Evolutionary conservation across 2,329 filamentous ascomycete genomes (phyloP).

Genomic region (Aspergillus uvarum): DNA sequence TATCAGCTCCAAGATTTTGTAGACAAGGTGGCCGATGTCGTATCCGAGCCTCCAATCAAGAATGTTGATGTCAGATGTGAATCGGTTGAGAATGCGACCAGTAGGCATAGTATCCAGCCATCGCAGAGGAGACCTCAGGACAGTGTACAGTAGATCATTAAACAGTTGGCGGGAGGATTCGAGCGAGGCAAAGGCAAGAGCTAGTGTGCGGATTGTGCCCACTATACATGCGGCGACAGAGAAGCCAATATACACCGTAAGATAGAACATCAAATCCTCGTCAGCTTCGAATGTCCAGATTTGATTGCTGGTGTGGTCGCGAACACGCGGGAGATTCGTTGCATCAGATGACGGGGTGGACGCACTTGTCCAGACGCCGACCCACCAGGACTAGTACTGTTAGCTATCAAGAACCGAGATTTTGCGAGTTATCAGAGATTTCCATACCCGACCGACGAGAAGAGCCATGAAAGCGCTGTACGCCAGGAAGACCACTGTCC

Average conservation of each 20-base stretch:
- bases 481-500: constrained; percentile 54
- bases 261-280: constrained; percentile 50
- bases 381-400: constrained; percentile 45
- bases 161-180: constrained; percentile 68
- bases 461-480: constrained; percentile 59
- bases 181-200: constrained; percentile 62
- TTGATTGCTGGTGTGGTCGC: background rate
- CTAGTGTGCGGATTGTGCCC: constrained; percentile 46
- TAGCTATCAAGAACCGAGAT: constrained; percentile 2
- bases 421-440: background rate
- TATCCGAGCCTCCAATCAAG: constrained; percentile 67
- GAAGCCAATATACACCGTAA: constrained; percentile 60
- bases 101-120: constrained; percentile 78
- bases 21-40: constrained; percentile 61
- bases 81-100: constrained; percentile 73
- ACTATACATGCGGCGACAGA: constrained; percentile 59
- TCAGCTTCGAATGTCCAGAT: constrained; percentile 4
- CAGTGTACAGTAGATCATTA: constrained; percentile 62
- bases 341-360: constrained; percentile 18
- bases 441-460: constrained; percentile 51
- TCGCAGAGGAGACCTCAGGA: constrained; percentile 70
- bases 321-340: background rate
- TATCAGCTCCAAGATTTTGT: constrained; percentile 60
- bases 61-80: constrained; percentile 72
- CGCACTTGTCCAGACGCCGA: constrained; percentile 48